Percentiles rank a stretch among this genome's conserved stretches.
These are phyloP conservation scores for Mentha longifolia DNA, from an alignment of 257 asterid genomes.

Conservation along the genomic window DNA sequence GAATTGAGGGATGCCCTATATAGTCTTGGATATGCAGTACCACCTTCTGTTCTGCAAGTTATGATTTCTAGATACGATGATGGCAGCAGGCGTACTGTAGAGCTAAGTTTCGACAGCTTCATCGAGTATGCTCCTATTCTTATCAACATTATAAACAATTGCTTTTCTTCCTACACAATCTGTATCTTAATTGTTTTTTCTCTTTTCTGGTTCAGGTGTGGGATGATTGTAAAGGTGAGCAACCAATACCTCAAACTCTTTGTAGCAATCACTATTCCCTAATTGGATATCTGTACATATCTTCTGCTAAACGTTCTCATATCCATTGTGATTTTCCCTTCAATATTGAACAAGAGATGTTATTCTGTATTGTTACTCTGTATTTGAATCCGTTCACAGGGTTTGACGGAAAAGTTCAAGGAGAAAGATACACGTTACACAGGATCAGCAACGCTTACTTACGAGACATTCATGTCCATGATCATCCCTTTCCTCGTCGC, in stretches of 20 bases:
- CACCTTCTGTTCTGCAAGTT: slow-evolving; percentile 76
- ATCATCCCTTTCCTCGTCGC: slow-evolving; percentile 70
- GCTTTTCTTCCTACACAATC: slow-evolving; percentile 1
- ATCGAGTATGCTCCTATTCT: slow-evolving; percentile 66
- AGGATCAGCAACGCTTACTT: slow-evolving; percentile 70
- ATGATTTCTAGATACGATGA: slow-evolving; percentile 76
- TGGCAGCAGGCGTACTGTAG: slow-evolving; percentile 62
- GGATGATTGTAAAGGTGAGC: slow-evolving; percentile 88
- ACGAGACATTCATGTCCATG: slow-evolving; percentile 82
- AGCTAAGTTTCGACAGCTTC: slow-evolving; percentile 75
- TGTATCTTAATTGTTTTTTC: slow-evolving; percentile 11
- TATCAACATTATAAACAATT: background rate
- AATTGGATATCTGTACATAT: background rate
- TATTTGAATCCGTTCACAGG: slow-evolving; percentile 50
- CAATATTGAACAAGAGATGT: background rate
- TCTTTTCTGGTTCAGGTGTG: slow-evolving; percentile 60
- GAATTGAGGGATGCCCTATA: slow-evolving; percentile 81
- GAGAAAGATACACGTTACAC: slow-evolving; percentile 79
- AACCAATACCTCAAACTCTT: background rate
- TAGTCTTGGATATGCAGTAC: slow-evolving; percentile 77
- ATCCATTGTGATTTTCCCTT: background rate
- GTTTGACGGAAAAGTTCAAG: slow-evolving; percentile 88
- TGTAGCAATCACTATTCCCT: background rate
- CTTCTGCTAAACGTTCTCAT: background rate
- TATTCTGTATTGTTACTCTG: background rate